A percentile compares a stretch with the other conserved stretches of the same genome.
These are phyloP conservation scores for Fonsecaea nubica DNA, from an alignment of 2,329 filamentous ascomycete species.

Conservation along the genomic window DNA sequence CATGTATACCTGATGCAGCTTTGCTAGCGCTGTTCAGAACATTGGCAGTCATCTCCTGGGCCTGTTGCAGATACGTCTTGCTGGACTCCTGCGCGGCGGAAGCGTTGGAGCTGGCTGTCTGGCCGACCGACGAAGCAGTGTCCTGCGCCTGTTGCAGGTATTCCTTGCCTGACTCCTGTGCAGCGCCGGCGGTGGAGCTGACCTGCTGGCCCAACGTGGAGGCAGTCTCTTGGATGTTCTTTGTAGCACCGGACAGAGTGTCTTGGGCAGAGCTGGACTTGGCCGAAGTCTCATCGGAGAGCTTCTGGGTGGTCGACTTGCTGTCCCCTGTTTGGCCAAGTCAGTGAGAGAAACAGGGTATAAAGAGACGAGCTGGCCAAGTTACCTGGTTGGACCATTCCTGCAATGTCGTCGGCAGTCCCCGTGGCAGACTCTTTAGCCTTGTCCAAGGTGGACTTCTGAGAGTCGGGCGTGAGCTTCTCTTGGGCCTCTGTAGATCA, in stretches of 20 bases:
- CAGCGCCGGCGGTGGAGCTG: conserved; percentile 25
- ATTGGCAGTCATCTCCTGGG: conserved; percentile 35
- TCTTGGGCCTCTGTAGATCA: conserved; percentile 56
- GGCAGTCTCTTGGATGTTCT: conserved; percentile 30
- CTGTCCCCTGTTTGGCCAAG: conserved; percentile 49
- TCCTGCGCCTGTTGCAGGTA: conserved; percentile 22
- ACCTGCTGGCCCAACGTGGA: conserved; percentile 19
- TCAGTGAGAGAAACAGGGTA: conserved; percentile 8
- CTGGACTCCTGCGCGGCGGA: conserved; percentile 19
- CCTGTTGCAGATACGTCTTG: conserved; percentile 33
- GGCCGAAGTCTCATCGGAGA: conserved; percentile 48
- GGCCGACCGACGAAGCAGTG: conserved; percentile 17
- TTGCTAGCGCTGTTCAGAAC: conserved; percentile 39
- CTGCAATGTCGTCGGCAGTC: conserved; percentile 61
- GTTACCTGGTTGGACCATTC: conserved; percentile 44
- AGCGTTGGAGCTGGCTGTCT: conserved; percentile 21
- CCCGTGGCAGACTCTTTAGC: conserved; percentile 63
- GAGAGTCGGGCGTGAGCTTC: conserved; percentile 63
- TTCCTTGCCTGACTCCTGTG: conserved; percentile 23
- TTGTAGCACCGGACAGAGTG: conserved; percentile 21
- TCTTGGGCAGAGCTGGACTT: conserved; percentile 24
- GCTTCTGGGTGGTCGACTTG: conserved; percentile 63
- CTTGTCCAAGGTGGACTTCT: conserved; percentile 68
- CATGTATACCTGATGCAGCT: conserved; percentile 29
- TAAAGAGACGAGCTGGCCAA: not conserved